Conservation (phyloP, 371 early-diverging fungal species). For the Mucor indicus region DNA sequence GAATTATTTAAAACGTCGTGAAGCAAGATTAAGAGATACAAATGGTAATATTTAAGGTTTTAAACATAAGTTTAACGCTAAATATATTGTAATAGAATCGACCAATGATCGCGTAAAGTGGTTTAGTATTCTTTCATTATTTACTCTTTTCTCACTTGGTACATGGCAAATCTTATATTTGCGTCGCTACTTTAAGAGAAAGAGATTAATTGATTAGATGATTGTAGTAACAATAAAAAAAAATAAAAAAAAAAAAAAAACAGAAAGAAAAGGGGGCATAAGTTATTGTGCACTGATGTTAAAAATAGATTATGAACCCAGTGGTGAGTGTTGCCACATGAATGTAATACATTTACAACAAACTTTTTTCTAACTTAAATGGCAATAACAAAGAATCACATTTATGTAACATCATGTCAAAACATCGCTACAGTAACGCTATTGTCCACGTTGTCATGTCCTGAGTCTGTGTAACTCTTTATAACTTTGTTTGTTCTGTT, state of each 20-base stretch:
- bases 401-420: too few species aligned
- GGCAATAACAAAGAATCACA: slow-evolving; percentile 1
- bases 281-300: too few species aligned
- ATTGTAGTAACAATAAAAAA: not conserved
- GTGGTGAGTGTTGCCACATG: too few species aligned
- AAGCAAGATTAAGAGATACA: slow-evolving; percentile 79
- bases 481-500: too few species aligned
- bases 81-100: slow-evolving; percentile 53
- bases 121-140: slow-evolving; percentile 70
- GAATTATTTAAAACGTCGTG: slow-evolving; percentile 76
- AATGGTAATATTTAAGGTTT: slow-evolving; percentile 63
- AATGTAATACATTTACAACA: too few species aligned
- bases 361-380: slow-evolving; percentile 11
- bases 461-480: too few species aligned
- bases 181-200: slow-evolving; percentile 81
- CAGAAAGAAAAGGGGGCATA: not conserved
- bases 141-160: slow-evolving; percentile 65
- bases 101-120: slow-evolving; percentile 82
- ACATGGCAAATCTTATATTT: slow-evolving; percentile 84
- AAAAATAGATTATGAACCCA: too few species aligned
- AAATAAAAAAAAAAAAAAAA: slow-evolving; percentile 3
- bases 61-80: slow-evolving; percentile 1
- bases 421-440: too few species aligned
- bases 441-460: too few species aligned
- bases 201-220: slow-evolving; percentile 74